Conservation (phyloP, 202 grass and related monocot genomes). For the Setaria viridis region DNA sequence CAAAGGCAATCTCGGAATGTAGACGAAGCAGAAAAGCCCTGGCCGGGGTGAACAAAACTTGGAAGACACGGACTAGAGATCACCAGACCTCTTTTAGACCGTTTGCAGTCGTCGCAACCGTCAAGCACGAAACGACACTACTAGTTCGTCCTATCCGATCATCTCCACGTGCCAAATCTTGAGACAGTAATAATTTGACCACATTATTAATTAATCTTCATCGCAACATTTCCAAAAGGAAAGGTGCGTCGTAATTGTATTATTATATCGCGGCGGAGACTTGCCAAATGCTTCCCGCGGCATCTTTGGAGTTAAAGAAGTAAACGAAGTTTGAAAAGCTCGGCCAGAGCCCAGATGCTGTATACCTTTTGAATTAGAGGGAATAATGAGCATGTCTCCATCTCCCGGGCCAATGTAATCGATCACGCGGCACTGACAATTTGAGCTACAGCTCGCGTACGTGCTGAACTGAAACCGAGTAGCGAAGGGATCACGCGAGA, state of each 20-base stretch:
- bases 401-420: neutral
- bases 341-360: neutral
- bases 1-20: neutral
- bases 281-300: neutral
- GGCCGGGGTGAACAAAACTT: constrained; percentile 5
- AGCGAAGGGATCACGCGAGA: neutral
- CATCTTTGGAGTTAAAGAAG: neutral
- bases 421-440: neutral
- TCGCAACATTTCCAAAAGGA: neutral
- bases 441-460: neutral
- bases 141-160: neutral
- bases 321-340: neutral
- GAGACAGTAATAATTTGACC: neutral
- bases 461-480: neutral
- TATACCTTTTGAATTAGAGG: neutral
- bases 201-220: neutral
- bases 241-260: neutral
- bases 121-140: constrained; percentile 2
- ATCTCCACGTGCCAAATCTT: neutral
- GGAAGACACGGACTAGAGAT: neutral
- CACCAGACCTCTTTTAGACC: too few relatives aligned
- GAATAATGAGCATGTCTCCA: neutral
- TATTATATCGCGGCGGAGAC: neutral
- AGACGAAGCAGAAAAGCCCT: neutral
- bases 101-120: neutral